Percentiles rank a stretch among this genome's conserved stretches.
phyloP scores from a whole-genome alignment of 2,329 filamentous ascomycete species.

The Claviceps citrina region DNA sequence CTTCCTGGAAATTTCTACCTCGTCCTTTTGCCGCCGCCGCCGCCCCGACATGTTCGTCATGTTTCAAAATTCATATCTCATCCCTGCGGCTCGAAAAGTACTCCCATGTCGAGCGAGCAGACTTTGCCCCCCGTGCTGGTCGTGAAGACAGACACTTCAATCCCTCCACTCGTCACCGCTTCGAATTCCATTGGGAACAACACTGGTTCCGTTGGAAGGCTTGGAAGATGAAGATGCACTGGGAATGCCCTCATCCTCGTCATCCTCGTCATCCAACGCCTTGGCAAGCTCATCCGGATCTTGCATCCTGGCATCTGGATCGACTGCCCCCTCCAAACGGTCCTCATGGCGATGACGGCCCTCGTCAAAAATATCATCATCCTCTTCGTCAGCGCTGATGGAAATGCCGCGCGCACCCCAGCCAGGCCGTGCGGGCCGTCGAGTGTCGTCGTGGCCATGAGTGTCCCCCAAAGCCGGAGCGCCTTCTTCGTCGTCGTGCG shows the following conservation, averaged over 20 bases:
- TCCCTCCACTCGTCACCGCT: conserved; percentile 34
- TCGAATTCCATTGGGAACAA: conserved; percentile 24
- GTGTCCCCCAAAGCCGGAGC: conserved; percentile 30
- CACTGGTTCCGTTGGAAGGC: conserved; percentile 12
- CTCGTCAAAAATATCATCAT: conserved; percentile 40
- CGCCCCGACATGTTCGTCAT: too few species aligned
- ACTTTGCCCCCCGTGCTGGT: background rate
- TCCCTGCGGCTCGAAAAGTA: background rate
- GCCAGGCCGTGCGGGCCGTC: conserved; percentile 28
- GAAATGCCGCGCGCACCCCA: conserved; percentile 53
- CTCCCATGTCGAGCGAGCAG: too few species aligned
- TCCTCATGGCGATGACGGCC: conserved; percentile 33
- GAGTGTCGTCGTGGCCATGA: conserved; percentile 14
- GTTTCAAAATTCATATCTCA: too few species aligned
- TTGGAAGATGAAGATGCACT: conserved; percentile 11
- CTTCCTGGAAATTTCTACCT: too few species aligned
- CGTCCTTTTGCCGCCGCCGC: too few species aligned
- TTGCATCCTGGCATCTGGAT: conserved; percentile 50
- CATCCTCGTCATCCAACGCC: conserved; percentile 32
- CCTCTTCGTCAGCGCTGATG: conserved; percentile 49
- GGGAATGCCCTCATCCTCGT: conserved; percentile 24
- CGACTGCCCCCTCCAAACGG: conserved; percentile 29
- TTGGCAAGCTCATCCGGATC: conserved; percentile 50
- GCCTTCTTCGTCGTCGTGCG: conserved; percentile 47
- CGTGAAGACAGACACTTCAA: conserved; percentile 9